Conservation (phyloP, 345 rosid species). For the Aurinia saxatilis region DNA sequence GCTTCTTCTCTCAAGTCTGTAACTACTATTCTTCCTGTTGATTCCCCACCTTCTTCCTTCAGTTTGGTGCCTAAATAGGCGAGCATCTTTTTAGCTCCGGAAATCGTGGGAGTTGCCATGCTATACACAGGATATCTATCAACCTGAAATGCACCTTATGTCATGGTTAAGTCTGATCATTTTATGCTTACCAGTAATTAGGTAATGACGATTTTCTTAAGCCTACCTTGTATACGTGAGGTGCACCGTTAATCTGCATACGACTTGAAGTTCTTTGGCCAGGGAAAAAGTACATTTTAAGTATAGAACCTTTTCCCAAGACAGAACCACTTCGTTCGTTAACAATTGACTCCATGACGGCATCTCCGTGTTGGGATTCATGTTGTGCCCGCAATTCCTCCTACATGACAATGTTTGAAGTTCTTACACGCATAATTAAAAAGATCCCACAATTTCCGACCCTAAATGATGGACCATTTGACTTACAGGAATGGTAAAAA, state of each 20-base stretch:
- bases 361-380: slow-evolving; percentile 89
- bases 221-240: slow-evolving; percentile 78
- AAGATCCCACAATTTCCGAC: not conserved
- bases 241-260: slow-evolving; percentile 85
- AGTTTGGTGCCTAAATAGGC: slow-evolving; percentile 66
- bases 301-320: slow-evolving; percentile 79
- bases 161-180: not conserved
- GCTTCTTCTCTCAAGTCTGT: slow-evolving; percentile 95
- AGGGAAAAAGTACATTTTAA: slow-evolving; percentile 89
- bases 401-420: slow-evolving; percentile 33
- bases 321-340: slow-evolving; percentile 85
- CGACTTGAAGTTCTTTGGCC: slow-evolving; percentile 88
- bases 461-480: slow-evolving; percentile 7
- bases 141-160: slow-evolving; percentile 41
- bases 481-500: slow-evolving; percentile 79
- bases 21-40: slow-evolving; percentile 53
- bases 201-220: not conserved
- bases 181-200: not conserved
- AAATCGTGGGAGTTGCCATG: slow-evolving; percentile 93
- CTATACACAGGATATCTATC: slow-evolving; percentile 90
- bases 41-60: slow-evolving; percentile 39
- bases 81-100: slow-evolving; percentile 85
- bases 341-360: slow-evolving; percentile 92
- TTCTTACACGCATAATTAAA: not conserved
- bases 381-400: slow-evolving; percentile 78